Percentiles rank a stretch among this genome's conserved stretches.
phyloP scores from a whole-genome alignment of 2,329 filamentous ascomycete genomes.

The Microcyclospora pomicola region DNA sequence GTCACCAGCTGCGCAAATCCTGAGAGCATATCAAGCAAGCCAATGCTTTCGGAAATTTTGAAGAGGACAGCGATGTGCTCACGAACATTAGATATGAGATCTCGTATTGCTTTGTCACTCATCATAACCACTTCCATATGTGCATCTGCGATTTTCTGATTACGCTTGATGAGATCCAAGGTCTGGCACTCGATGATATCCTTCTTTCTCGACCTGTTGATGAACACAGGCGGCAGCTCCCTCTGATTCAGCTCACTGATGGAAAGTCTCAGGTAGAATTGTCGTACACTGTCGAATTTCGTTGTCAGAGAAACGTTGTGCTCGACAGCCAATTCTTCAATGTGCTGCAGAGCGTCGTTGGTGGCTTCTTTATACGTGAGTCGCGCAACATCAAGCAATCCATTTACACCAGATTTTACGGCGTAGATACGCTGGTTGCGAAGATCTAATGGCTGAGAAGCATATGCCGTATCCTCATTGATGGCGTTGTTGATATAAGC shows the following conservation, averaged over 20 bases:
- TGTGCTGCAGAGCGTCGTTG: constrained; percentile 59
- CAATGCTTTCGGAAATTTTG: constrained; percentile 72
- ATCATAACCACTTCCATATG: constrained; percentile 72
- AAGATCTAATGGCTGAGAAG: constrained; percentile 66
- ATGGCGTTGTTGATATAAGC: constrained; percentile 55
- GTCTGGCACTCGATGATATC: constrained; percentile 80
- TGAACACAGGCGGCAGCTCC: constrained; percentile 52
- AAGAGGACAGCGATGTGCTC: constrained; percentile 61
- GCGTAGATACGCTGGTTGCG: constrained; percentile 85
- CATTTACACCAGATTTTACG: constrained; percentile 72
- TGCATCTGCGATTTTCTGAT: constrained; percentile 61
- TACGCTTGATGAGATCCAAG: constrained; percentile 63
- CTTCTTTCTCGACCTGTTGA: constrained; percentile 62
- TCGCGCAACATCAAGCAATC: constrained; percentile 74
- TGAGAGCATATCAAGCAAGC: constrained; percentile 55
- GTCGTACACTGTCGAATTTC: constrained; percentile 62
- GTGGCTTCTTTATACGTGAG: constrained; percentile 83
- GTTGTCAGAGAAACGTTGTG: constrained; percentile 50
- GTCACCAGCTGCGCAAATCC: constrained; percentile 64
- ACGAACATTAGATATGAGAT: constrained; percentile 59
- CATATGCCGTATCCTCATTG: constrained; percentile 68
- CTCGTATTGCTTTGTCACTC: constrained; percentile 60
- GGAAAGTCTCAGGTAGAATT: constrained; percentile 63
- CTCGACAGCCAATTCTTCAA: constrained; percentile 48
- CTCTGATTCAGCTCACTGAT: constrained; percentile 48